Percentiles rank a stretch among this genome's conserved stretches.
Evolutionary conservation across 1,284 basidiomycete species (phyloP).

Genomic region (Sporisorium iseilematis-ciliati): DNA sequence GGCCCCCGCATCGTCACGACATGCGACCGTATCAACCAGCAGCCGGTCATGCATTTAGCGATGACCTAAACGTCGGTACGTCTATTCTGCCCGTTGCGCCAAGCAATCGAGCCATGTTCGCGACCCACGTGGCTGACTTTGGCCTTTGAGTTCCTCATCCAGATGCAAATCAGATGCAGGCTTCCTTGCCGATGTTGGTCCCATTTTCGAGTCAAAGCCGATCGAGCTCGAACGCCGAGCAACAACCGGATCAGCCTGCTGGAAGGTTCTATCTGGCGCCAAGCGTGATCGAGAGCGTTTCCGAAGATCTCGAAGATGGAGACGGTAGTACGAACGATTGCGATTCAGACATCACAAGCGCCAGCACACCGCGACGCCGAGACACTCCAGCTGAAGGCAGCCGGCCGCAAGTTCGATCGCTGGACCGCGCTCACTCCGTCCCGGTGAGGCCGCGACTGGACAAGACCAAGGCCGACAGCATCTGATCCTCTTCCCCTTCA

Average conservation of each 20-base stretch:
- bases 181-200: not conserved
- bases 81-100: not conserved
- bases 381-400: not conserved
- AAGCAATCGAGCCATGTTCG: not conserved
- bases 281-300: slow-evolving; percentile 1
- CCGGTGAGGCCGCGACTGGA: not conserved
- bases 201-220: slow-evolving; percentile 1
- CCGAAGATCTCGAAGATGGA: not conserved
- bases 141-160: slow-evolving; percentile 10
- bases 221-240: not conserved
- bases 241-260: not conserved
- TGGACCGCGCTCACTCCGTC: not conserved
- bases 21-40: not conserved
- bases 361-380: not conserved
- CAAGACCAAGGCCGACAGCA: not conserved
- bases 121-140: not conserved
- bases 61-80: not conserved
- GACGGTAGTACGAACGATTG: not conserved
- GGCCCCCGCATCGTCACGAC: not conserved
- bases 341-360: not conserved
- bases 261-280: not conserved
- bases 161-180: slow-evolving; percentile 2
- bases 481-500: not conserved
- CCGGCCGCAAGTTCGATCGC: not conserved
- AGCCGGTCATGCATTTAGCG: not conserved